Conservation (phyloP, 73 alveolate genomes). For the Paramecium octaurelia region DNA sequence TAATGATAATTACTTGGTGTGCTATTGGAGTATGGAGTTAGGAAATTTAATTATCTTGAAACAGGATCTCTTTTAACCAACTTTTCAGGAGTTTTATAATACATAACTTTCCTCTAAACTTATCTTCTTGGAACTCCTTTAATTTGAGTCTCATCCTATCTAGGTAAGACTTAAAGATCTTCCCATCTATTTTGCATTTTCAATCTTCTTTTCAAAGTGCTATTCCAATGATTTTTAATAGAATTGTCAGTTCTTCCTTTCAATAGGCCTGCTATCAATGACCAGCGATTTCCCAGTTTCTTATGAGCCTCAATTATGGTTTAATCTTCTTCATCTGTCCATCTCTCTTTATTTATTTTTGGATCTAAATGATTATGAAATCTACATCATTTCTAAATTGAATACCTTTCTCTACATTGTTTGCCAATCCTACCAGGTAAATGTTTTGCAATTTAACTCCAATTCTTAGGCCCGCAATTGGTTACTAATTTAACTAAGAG, state of each 20-base stretch:
- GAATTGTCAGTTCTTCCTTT: constrained; percentile 92
- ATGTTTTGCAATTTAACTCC: constrained; percentile 94
- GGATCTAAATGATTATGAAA: constrained; percentile 98
- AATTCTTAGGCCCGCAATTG: constrained; percentile 90
- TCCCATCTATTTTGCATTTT: constrained; percentile 59
- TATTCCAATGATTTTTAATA: constrained; percentile 93
- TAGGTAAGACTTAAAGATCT: constrained; percentile 18
- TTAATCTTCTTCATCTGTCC: constrained; percentile 96
- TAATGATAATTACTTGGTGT: background rate
- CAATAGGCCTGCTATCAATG: constrained; percentile 83
- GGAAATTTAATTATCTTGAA: background rate
- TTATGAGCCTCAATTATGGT: constrained; percentile 88
- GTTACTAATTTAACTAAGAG: constrained; percentile 84
- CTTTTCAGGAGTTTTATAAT: constrained; percentile 36
- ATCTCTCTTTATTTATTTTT: constrained; percentile 83
- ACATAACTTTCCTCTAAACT: background rate
- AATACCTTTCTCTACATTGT: constrained; percentile 90
- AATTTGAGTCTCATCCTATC: constrained; percentile 14
- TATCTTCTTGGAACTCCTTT: constrained; percentile 33
- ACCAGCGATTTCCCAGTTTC: constrained; percentile 91
- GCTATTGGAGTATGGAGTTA: background rate
- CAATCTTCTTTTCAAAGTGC: constrained; percentile 73
- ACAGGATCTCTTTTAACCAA: constrained; percentile 31
- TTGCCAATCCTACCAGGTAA: constrained; percentile 98
- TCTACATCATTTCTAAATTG: constrained; percentile 50